Conservation (phyloP, 1,284 basidiomycete species). For the Papiliotrema terrestris region DNA sequence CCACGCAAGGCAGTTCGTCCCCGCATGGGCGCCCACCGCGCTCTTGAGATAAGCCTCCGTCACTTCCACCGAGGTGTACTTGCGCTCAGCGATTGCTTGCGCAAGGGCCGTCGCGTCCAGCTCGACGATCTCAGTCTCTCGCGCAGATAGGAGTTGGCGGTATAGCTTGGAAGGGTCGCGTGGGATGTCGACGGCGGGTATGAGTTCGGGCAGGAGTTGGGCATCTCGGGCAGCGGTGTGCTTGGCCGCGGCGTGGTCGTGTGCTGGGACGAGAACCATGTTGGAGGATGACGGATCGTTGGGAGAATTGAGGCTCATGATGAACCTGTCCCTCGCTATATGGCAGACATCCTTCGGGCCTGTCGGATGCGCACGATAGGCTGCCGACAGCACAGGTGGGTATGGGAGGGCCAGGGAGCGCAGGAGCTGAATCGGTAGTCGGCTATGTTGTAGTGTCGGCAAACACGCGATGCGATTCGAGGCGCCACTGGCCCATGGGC, state of each 20-base stretch:
- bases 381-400: too few species aligned
- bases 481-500: too few species aligned
- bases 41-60: slow-evolving; percentile 29
- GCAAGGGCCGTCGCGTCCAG: slow-evolving; percentile 40
- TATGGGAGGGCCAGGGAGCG: too few species aligned
- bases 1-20: slow-evolving; percentile 66
- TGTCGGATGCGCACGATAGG: too few species aligned
- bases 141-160: slow-evolving; percentile 14
- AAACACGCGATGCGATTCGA: too few species aligned
- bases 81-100: slow-evolving; percentile 26
- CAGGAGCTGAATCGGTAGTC: too few species aligned
- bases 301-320: background rate
- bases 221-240: background rate
- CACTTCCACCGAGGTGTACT: slow-evolving; percentile 28
- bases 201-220: slow-evolving; percentile 2
- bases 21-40: slow-evolving; percentile 24
- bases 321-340: background rate
- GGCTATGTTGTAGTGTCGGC: too few species aligned
- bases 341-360: too few species aligned
- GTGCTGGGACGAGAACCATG: background rate
- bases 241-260: background rate
- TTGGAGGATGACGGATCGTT: background rate
- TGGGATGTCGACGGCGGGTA: background rate
- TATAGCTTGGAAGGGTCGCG: slow-evolving; percentile 10
- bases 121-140: slow-evolving; percentile 29